Base-by-base conservation (phyloP, 139 green algal species). In the Edaphochlamys debaryana region DNA sequence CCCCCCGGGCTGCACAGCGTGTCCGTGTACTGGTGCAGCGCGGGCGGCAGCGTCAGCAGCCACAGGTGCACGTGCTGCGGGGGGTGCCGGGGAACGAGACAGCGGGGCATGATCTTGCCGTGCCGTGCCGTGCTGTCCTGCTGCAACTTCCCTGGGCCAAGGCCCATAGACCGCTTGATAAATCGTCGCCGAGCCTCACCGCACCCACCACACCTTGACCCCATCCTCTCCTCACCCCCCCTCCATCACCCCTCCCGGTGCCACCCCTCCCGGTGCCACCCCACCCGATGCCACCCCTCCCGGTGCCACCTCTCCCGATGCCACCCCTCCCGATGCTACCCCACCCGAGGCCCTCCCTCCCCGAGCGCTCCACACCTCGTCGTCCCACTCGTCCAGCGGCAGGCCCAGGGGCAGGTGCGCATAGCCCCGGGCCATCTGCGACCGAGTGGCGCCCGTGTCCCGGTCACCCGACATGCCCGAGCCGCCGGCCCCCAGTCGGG, bases 21-120 rank as follows among this genome's bases (percentile, higher is more conserved):
- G 64, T 82, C 82, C 13, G 40, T 52, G 38, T 87, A 87, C 37
- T 76, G 82, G 13, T 74, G 71, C 52, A 87, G 63, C 25, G 54
- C 36, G 20, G 72, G 30, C 20, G 73, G 64, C 60, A 87, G 82
- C 30, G 64, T 83, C 15, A 66, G 63, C 19, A 87, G 66, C 82
- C 82, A 87, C 52, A 58, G 41, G 30, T 73, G 82, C 40, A 87
- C 82, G 4, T 77, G 67, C 82, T 86, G 70, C 38, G 29, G 27
- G 36, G 38, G 32, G 58, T 3, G 38, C 8, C 29, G 29, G 50
- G 34, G 71, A 36, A 22, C 22, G 50, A 52, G 58, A 19, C 58
- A 67, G 27, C 58, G 36, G 58, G 52, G n/a, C n/a, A n/a, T n/a
- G n/a, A n/a, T n/a, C n/a, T n/a, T n/a, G n/a, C n/a, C n/a, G n/a